Conservation (phyloP, 345 rosid species). For the Populus euphratica region DNA sequence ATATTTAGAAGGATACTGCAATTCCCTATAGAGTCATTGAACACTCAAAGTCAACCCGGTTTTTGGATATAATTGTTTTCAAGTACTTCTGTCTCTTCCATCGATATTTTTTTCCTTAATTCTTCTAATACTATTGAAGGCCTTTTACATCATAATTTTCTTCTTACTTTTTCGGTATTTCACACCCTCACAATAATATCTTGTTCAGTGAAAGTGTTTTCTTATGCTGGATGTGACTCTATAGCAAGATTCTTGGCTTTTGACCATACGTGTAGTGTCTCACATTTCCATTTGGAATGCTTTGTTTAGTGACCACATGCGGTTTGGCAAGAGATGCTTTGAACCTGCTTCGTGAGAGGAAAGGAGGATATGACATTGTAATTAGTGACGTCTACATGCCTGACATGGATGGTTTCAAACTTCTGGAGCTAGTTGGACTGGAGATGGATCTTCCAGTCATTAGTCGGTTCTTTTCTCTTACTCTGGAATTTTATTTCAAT, state of each 20-base stretch:
- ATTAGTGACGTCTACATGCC: conserved; percentile 99
- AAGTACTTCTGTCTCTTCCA: not conserved
- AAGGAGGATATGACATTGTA: conserved; percentile 88
- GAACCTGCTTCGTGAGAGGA: conserved; percentile 69
- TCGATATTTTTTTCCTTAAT: not conserved
- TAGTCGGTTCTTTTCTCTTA: conserved; percentile 53
- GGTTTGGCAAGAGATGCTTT: conserved; percentile 88
- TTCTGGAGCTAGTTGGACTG: conserved; percentile 89
- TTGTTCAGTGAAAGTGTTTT: not conserved
- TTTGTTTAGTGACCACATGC: conserved; percentile 70
- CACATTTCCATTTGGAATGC: conserved; percentile 14
- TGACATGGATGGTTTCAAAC: conserved; percentile 99
- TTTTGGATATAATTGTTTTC: not conserved
- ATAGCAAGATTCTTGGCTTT: not conserved
- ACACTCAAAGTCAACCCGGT: not conserved
- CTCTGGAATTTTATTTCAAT: conserved; percentile 19
- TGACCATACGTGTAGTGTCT: not conserved
- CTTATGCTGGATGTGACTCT: not conserved
- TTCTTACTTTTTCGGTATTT: not conserved
- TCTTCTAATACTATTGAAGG: too few species aligned
- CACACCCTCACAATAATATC: not conserved
- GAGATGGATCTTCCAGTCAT: conserved; percentile 97
- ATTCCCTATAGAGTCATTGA: too few species aligned
- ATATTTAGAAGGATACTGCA: not conserved
- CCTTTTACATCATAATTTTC: not conserved